phyloP scores from a whole-genome alignment of 805 yeast genomes.

The Wickerhamomyces ciferrii region DNA sequence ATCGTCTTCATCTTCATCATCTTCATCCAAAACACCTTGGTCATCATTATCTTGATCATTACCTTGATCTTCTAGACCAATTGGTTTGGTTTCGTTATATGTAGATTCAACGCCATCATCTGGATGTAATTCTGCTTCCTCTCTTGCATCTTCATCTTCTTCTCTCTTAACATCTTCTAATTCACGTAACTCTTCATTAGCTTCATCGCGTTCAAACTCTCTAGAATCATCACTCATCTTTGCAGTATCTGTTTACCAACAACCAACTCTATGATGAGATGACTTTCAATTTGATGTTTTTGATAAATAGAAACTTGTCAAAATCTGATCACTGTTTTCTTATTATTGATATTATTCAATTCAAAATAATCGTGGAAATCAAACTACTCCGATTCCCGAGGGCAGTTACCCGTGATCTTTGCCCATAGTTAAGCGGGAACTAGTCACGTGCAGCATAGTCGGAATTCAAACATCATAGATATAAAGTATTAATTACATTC shows the following conservation, averaged over 20 bases:
- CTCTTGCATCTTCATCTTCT: conserved; percentile 16
- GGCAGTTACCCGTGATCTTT: not conserved
- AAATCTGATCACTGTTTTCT: not conserved
- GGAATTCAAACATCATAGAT: not conserved
- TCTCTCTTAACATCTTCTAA: conserved; percentile 17
- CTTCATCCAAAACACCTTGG: conserved; percentile 23
- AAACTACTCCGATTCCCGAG: not conserved
- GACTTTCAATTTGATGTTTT: not conserved
- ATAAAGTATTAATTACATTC: not conserved
- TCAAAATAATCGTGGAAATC: not conserved
- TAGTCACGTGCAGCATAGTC: not conserved
- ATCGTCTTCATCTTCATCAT: conserved; percentile 32
- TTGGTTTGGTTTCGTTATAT: not conserved
- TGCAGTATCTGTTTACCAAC: not conserved
- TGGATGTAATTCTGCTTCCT: conserved; percentile 7
- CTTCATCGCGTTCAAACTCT: conserved; percentile 18
- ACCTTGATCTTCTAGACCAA: not conserved
- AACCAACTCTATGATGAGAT: not conserved
- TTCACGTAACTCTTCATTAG: conserved; percentile 17
- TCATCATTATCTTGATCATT: conserved; percentile 22
- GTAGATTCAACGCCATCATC: conserved; percentile 1
- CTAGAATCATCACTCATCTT: conserved; percentile 17
- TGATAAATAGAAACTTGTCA: not conserved
- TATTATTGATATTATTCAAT: not conserved
- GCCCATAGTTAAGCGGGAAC: not conserved